These are phyloP conservation scores for Orychophragmus violaceus DNA, from an alignment of 345 rosid species.

Conservation along the genomic window DNA sequence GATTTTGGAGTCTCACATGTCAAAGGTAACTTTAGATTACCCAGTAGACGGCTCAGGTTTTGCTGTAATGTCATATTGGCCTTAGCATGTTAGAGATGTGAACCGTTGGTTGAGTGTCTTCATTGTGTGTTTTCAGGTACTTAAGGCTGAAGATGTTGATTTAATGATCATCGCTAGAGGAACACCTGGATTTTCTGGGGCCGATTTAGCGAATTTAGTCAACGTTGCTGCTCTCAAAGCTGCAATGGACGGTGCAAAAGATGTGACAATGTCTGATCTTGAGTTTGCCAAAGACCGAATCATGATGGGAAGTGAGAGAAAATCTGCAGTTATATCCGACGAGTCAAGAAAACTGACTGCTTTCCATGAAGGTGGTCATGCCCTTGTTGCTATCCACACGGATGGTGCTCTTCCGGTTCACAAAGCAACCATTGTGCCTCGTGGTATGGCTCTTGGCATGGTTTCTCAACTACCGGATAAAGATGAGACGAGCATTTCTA, in stretches of 20 bases:
- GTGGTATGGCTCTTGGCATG: conserved; percentile 95
- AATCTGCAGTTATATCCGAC: conserved; percentile 84
- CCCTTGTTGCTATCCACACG: conserved; percentile 85
- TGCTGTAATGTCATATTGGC: background rate
- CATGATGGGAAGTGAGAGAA: conserved; percentile 97
- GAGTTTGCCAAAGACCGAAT: conserved; percentile 94
- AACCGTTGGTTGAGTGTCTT: background rate
- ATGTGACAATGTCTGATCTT: conserved; percentile 83
- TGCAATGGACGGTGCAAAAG: conserved; percentile 91
- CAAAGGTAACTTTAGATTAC: conserved; percentile 57
- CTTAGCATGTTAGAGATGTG: background rate
- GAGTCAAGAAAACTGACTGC: conserved; percentile 74
- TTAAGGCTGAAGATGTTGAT: conserved; percentile 89
- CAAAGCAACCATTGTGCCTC: conserved; percentile 94
- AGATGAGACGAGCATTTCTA: conserved; percentile 65
- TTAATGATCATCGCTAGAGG: conserved; percentile 93
- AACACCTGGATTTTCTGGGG: conserved; percentile 96
- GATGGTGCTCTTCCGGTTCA: conserved; percentile 94
- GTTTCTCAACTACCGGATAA: conserved; percentile 84
- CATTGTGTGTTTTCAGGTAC: conserved; percentile 44
- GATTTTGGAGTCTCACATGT: conserved; percentile 93
- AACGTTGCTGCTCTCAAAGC: conserved; percentile 94
- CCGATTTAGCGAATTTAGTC: conserved; percentile 86
- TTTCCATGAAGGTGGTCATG: conserved; percentile 98
- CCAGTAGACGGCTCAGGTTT: background rate